Conservation (phyloP, 2,329 filamentous ascomycete species). For the Zarea fungicola region DNA sequence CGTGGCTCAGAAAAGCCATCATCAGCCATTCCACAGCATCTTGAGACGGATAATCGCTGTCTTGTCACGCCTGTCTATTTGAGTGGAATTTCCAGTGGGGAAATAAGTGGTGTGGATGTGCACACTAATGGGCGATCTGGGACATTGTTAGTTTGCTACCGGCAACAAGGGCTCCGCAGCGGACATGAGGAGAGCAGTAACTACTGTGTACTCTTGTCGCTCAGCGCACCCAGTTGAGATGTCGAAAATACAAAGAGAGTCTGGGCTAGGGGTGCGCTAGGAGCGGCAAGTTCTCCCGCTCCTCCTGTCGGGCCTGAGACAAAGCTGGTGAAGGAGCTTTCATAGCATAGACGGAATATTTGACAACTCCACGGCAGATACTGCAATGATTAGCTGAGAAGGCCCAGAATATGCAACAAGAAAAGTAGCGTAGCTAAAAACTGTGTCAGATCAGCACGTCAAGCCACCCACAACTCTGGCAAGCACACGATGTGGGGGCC, state of each 20-base stretch:
- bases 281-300: conserved; percentile 1
- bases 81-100: conserved; percentile 1
- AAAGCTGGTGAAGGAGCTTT: too few relatives aligned
- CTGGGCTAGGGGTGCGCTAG: neutral
- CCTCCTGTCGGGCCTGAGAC: neutral
- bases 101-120: conserved; percentile 2
- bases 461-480: too few relatives aligned
- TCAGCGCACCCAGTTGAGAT: too few relatives aligned
- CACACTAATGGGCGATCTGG: conserved; percentile 12
- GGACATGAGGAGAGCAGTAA: conserved; percentile 3
- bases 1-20: conserved; percentile 1
- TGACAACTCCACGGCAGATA: too few relatives aligned
- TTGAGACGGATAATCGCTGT: neutral
- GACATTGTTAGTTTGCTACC: conserved; percentile 13
- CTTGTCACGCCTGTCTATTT: neutral
- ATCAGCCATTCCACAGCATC: conserved; percentile 2
- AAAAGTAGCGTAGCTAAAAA: too few relatives aligned
- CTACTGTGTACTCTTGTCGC: conserved; percentile 1
- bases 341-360: too few relatives aligned
- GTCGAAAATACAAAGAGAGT: too few relatives aligned
- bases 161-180: conserved; percentile 7
- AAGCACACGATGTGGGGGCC: too few relatives aligned
- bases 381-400: too few relatives aligned
- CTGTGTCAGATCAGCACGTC: too few relatives aligned
- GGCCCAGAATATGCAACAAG: too few relatives aligned